Evolutionary conservation across 495 filamentous ascomycete genomes (phyloP), one percentile per base, ranked within the genome.

Genomic region (Cairneyella variabilis): DNA sequence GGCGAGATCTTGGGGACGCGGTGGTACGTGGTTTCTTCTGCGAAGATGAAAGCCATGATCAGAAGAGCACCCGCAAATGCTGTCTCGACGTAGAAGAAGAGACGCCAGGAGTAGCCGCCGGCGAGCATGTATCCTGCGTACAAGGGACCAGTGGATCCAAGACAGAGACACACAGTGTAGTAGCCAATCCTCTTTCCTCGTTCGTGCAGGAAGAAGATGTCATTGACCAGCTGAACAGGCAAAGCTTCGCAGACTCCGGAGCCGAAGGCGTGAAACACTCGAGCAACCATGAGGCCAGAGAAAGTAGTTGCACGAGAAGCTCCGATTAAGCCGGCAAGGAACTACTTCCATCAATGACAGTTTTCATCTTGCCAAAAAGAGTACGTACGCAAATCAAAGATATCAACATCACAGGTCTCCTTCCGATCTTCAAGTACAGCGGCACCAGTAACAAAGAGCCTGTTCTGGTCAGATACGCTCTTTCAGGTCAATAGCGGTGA

Each of bases 151-250:
- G 79, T 80, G 0, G 78, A 67, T 10, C 81, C 80, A 23, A 82
- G 69, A 58, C 81, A 84, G 28, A 84, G 76, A 52, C 75, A 79
- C 12, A 83, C 81, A 14, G 80, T 84, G 54, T 84, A 84, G 47
- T 77, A 79, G 3, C 78, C 80, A 28, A 84, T 69, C 1, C 74
- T 66, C 65, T 78, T 76, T 5, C 80, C 80, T 10, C 80, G 67
- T 57, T 84, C 79, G 56, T 84, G 80, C 1, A 84, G 66, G 63
- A 78, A 85, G 65, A 85, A 85, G 50, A 85, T 81, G 54, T 85
- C 82, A 54, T 85, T 85, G 6, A 83, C 81, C 3, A 85, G 59
- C 56, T 84, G 80, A 3, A 85, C 81, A 0, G 80, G 81, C 2
- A 83, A 61, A 17, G 81, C 80, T 52, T 84, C 82, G 63, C 81